Evolutionary conservation across 768 basidiomycete genomes (phyloP).

Genomic region (Lactarius quietus): DNA sequence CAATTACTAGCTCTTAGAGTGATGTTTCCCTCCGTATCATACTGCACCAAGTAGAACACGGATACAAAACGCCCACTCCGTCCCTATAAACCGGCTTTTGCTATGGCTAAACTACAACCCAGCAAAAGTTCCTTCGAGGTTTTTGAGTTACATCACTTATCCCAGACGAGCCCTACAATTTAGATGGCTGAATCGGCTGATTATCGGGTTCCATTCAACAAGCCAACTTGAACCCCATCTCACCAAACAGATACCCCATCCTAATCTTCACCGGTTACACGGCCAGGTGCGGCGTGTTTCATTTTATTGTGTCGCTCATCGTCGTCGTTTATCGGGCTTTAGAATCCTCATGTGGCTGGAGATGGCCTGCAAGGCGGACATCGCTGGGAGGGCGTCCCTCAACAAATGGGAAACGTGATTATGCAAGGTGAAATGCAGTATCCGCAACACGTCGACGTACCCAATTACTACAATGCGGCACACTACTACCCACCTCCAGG

Average conservation of each 20-base stretch:
- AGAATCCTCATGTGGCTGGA: not conserved
- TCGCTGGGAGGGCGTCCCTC: not conserved
- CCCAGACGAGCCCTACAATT: not conserved
- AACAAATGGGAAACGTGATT: not conserved
- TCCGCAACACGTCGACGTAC: not conserved
- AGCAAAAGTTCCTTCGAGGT: not conserved
- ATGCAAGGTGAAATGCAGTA: not conserved
- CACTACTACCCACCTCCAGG: not conserved
- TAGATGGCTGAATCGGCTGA: too few relatives aligned
- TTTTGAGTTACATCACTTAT: not conserved
- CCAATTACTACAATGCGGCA: not conserved
- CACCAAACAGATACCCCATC: not conserved
- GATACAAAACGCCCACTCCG: too few relatives aligned
- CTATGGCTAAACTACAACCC: not conserved
- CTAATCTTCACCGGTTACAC: not conserved
- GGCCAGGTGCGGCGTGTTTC: not conserved
- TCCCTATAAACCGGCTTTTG: not conserved
- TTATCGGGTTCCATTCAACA: not conserved
- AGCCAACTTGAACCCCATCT: too few relatives aligned
- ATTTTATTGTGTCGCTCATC: not conserved
- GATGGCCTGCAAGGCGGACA: not conserved
- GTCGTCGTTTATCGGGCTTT: not conserved
- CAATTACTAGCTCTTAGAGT: too few relatives aligned
- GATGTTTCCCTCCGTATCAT: too few relatives aligned
- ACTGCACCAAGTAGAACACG: too few relatives aligned